These are phyloP conservation scores for Ustilago tritici DNA, from an alignment of 1,284 basidiomycete genomes.

Conservation along the genomic window DNA sequence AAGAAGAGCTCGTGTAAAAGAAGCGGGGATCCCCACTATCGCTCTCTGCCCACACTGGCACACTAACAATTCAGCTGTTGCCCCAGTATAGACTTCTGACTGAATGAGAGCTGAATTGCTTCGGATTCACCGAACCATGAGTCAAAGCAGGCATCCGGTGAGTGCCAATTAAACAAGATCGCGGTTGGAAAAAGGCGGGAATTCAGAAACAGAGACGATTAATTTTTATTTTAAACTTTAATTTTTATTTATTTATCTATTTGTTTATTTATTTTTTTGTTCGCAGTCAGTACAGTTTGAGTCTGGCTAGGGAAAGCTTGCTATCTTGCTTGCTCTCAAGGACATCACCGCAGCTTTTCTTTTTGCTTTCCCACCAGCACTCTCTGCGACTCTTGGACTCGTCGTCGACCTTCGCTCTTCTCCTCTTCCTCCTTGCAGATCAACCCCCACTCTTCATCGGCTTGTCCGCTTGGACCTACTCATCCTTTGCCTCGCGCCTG, in stretches of 20 bases:
- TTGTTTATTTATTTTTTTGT: too few species aligned
- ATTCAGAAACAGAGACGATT: too few species aligned
- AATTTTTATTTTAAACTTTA: too few species aligned
- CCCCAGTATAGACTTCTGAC: too few species aligned
- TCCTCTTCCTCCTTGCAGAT: slow-evolving; percentile 27
- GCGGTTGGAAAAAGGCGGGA: too few species aligned
- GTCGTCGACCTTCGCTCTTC: slow-evolving; percentile 6
- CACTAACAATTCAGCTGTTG: too few species aligned
- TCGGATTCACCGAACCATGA: too few species aligned
- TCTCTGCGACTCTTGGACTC: slow-evolving; percentile 6
- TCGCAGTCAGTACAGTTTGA: too few species aligned
- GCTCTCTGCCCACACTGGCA: neutral
- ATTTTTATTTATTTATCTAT: too few species aligned
- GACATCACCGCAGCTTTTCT: slow-evolving; percentile 20
- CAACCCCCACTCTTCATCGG: slow-evolving; percentile 19
- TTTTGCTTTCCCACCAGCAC: slow-evolving; percentile 5
- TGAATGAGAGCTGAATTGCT: too few species aligned
- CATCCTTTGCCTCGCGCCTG: slow-evolving; percentile 15
- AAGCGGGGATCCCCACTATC: slow-evolving; percentile 1
- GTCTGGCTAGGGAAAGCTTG: neutral
- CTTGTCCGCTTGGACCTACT: slow-evolving; percentile 10
- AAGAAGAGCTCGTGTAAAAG: neutral
- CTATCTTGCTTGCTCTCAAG: slow-evolving; percentile 4
- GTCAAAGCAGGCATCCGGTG: too few species aligned
- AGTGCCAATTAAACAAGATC: too few species aligned